A percentile compares a stretch with the other conserved stretches of the same genome.
These are phyloP conservation scores for Mortierella polycephala DNA, from an alignment of 371 early-diverging fungal genomes.

Conservation along the genomic window DNA sequence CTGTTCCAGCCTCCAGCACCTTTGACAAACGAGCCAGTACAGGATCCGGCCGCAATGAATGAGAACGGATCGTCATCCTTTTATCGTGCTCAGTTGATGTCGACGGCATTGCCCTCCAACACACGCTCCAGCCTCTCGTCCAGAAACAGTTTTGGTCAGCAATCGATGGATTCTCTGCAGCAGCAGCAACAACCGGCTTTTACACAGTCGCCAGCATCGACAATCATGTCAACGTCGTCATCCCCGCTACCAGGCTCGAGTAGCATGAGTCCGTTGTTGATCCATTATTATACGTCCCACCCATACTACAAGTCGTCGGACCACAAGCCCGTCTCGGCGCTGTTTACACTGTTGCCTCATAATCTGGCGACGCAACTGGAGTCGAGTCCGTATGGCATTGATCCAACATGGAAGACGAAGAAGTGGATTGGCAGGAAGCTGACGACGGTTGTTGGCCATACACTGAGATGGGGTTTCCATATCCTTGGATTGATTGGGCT, in stretches of 20 bases:
- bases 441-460: conserved; percentile 41
- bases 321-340: conserved; percentile 57
- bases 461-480: conserved; percentile 44
- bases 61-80: background rate
- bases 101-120: conserved; percentile 16
- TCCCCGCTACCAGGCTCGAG: background rate
- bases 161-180: conserved; percentile 2
- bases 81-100: conserved; percentile 6
- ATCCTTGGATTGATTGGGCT: conserved; percentile 26
- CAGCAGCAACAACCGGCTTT: conserved; percentile 12
- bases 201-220: conserved; percentile 20
- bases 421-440: conserved; percentile 50
- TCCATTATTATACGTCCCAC: conserved; percentile 55
- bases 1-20: conserved; percentile 27
- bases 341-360: conserved; percentile 44
- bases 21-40: conserved; percentile 7
- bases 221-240: conserved; percentile 9
- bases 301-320: conserved; percentile 51
- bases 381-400: conserved; percentile 40
- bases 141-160: conserved; percentile 10
- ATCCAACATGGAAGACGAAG: conserved; percentile 45
- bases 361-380: conserved; percentile 33
- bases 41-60: background rate
- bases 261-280: conserved; percentile 34
- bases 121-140: conserved; percentile 25